A percentile compares a stretch with the other conserved stretches of the same genome.
These are phyloP conservation scores for Tuber indicum DNA, from an alignment of 495 filamentous ascomycete species.

Conservation along the genomic window DNA sequence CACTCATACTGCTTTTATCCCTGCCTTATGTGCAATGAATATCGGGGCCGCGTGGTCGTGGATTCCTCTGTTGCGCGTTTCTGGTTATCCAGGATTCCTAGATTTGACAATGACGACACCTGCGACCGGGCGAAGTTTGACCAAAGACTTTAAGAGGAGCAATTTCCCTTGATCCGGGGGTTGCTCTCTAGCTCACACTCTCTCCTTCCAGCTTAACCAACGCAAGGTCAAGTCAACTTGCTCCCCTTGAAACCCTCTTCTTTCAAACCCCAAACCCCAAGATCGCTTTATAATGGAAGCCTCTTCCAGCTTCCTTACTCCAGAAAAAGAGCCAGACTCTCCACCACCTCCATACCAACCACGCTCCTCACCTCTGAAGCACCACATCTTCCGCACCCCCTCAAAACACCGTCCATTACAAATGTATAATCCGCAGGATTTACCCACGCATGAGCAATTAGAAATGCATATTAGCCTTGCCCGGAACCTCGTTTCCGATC, in stretches of 20 bases:
- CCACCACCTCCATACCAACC: not conserved
- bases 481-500: not conserved
- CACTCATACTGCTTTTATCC: not conserved
- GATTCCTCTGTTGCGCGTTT: not conserved
- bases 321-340: not conserved
- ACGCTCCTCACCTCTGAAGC: not conserved
- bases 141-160: not conserved
- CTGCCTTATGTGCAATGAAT: not conserved
- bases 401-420: not conserved
- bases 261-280: not conserved
- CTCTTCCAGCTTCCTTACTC: not conserved
- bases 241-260: not conserved
- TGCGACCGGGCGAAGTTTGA: not conserved
- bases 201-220: not conserved
- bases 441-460: not conserved
- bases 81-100: rapidly evolving
- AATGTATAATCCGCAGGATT: not conserved
- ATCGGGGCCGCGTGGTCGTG: not conserved
- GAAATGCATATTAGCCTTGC: not conserved
- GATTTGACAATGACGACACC: not conserved
- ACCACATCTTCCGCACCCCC: not conserved
- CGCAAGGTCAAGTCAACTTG: not conserved
- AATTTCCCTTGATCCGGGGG: not conserved
- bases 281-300: not conserved
- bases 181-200: not conserved